Evolutionary conservation across 352 stramenopile species (phyloP).

Genomic region (Pythium volutum): DNA sequence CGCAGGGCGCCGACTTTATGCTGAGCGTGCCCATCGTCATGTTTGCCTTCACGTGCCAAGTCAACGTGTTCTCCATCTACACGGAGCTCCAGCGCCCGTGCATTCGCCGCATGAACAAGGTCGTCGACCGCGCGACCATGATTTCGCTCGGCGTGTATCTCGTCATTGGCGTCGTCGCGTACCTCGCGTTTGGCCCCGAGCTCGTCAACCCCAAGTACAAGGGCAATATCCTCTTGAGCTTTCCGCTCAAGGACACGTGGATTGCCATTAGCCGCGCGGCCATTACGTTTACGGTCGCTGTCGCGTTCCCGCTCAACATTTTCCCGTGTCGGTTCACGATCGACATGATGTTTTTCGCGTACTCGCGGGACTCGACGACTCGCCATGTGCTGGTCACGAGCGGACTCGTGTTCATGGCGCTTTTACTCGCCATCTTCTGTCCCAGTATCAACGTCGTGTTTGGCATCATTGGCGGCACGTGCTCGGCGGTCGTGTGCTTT

Average conservation of each 20-base stretch:
- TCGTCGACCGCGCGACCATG: conserved; percentile 75
- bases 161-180: conserved; percentile 74
- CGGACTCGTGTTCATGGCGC: conserved; percentile 55
- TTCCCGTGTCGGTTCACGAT: conserved; percentile 85
- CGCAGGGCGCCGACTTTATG: conserved; percentile 71
- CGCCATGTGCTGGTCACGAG: conserved; percentile 68
- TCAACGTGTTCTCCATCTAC: conserved; percentile 89
- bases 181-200: conserved; percentile 69
- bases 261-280: conserved; percentile 77
- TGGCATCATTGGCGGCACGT: conserved; percentile 82
- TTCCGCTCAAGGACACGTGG: conserved; percentile 68
- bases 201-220: conserved; percentile 71
- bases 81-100: conserved; percentile 84
- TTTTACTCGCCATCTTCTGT: conserved; percentile 81
- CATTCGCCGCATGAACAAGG: conserved; percentile 88
- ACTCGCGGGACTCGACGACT: conserved; percentile 60
- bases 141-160: conserved; percentile 76
- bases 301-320: conserved; percentile 86
- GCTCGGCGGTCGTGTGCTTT: conserved; percentile 82
- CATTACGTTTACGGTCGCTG: conserved; percentile 84
- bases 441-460: conserved; percentile 86
- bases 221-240: conserved; percentile 82
- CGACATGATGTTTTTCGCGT: conserved; percentile 88
- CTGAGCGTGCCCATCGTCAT: conserved; percentile 86
- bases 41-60: conserved; percentile 88